Conservation (phyloP, 1,284 basidiomycete species). For the Melampsora americana region DNA sequence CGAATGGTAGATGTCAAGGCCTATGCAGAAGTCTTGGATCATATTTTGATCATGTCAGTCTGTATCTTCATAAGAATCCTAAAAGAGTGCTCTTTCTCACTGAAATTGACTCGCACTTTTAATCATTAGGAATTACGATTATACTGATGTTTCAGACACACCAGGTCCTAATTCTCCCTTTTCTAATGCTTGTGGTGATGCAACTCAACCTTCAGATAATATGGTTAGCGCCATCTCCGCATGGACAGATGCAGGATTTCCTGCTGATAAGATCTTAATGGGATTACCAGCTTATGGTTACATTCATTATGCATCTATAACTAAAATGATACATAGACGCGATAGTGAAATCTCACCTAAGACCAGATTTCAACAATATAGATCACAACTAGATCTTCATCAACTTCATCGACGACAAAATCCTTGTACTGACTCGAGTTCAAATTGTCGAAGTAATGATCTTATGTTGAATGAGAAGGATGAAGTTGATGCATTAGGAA, state of each 20-base stretch:
- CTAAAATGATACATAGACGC: constrained; percentile 59
- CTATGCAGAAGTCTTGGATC: constrained; percentile 71
- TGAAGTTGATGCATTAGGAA: not conserved
- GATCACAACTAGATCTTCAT: not conserved
- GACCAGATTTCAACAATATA: not conserved
- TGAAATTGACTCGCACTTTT: not conserved
- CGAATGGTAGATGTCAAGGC: constrained; percentile 66
- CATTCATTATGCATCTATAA: constrained; percentile 55
- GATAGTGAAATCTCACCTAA: not conserved
- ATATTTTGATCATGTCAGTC: constrained; percentile 69
- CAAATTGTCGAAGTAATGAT: not conserved
- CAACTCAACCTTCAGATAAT: constrained; percentile 70
- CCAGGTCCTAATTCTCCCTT: constrained; percentile 86
- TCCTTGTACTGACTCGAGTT: constrained; percentile 4
- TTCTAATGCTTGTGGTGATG: constrained; percentile 69
- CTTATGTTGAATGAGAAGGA: not conserved
- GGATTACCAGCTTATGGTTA: constrained; percentile 77
- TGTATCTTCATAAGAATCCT: not conserved
- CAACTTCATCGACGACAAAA: constrained; percentile 50
- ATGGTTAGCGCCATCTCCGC: constrained; percentile 66
- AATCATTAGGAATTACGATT: constrained; percentile 35
- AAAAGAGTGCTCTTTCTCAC: not conserved
- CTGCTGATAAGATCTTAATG: constrained; percentile 68
- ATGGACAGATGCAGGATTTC: constrained; percentile 78
- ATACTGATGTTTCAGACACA: constrained; percentile 60